Evolutionary conservation across 129 eudicot species (phyloP).

Genomic region (Gnaphalium uliginosum): DNA sequence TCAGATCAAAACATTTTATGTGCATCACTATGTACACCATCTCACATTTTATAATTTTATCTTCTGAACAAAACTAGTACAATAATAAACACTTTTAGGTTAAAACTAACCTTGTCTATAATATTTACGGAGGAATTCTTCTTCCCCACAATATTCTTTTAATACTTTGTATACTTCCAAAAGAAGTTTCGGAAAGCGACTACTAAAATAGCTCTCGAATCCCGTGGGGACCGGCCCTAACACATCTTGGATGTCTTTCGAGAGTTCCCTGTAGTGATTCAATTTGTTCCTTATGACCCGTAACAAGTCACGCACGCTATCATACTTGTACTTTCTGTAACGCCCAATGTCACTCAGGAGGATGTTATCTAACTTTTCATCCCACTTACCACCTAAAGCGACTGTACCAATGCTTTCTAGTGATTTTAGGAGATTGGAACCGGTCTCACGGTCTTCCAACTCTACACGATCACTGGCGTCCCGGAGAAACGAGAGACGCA

Average conservation of each 20-base stretch:
- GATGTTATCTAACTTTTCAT: slow-evolving; percentile 59
- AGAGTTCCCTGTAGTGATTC: slow-evolving; percentile 79
- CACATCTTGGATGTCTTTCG: slow-evolving; percentile 53
- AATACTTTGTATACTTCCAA: slow-evolving; percentile 73
- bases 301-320: slow-evolving; percentile 76
- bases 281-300: slow-evolving; percentile 84
- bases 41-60: slow-evolving; percentile 4
- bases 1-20: neutral
- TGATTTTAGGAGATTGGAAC: slow-evolving; percentile 52
- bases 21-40: slow-evolving; percentile 19
- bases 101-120: slow-evolving; percentile 38
- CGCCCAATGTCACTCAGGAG: slow-evolving; percentile 63
- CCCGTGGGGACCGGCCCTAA: slow-evolving; percentile 79
- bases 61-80: neutral
- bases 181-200: slow-evolving; percentile 73
- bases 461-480: slow-evolving; percentile 86
- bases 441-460: slow-evolving; percentile 62
- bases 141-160: slow-evolving; percentile 51
- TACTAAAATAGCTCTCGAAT: slow-evolving; percentile 62
- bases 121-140: slow-evolving; percentile 59
- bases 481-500: slow-evolving; percentile 78
- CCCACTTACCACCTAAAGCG: slow-evolving; percentile 83
- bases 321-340: slow-evolving; percentile 68
- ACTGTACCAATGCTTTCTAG: slow-evolving; percentile 52
- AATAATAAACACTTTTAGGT: slow-evolving; percentile 2